A percentile compares a stretch with the other conserved stretches of the same genome.
Evolutionary conservation across 345 rosid species (phyloP).

Genomic region (Salix udensis): DNA sequence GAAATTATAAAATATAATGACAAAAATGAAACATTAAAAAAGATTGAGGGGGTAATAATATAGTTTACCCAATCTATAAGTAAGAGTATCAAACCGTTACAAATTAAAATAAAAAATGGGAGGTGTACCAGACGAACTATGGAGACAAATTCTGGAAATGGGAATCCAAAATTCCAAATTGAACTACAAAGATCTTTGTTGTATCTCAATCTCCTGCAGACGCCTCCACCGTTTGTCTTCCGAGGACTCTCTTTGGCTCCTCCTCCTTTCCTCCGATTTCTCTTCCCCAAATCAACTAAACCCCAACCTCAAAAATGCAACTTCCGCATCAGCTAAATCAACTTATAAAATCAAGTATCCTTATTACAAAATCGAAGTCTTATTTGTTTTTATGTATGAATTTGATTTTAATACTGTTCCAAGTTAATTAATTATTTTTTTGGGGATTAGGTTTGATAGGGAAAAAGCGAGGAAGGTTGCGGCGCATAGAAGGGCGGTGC

Average conservation of each 20-base stretch:
- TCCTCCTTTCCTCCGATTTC: conserved; percentile 48
- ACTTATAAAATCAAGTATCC: conserved; percentile 50
- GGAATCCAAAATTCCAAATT: conserved; percentile 45
- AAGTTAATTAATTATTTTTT: neutral
- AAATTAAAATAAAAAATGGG: conserved; percentile 19
- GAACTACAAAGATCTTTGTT: conserved; percentile 64
- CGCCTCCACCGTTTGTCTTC: conserved; percentile 62
- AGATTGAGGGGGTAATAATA: no score
- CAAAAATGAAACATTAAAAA: no score
- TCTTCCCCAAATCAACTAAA: conserved; percentile 19
- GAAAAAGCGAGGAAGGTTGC: conserved; percentile 54
- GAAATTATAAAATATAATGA: no score
- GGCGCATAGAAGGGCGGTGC: conserved; percentile 53
- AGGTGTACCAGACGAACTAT: conserved; percentile 67
- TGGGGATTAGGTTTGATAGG: conserved; percentile 56
- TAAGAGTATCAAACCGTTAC: no score
- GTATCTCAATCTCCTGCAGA: conserved; percentile 70
- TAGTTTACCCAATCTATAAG: no score
- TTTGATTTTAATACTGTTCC: neutral
- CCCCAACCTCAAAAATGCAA: conserved; percentile 16
- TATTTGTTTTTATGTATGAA: neutral
- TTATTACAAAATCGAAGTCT: neutral
- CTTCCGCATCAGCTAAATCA: conserved; percentile 23
- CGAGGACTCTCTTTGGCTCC: conserved; percentile 66
- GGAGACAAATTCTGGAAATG: conserved; percentile 59